phyloP scores from a whole-genome alignment of 2,329 filamentous ascomycete species.

The Fusarium transvaalense region DNA sequence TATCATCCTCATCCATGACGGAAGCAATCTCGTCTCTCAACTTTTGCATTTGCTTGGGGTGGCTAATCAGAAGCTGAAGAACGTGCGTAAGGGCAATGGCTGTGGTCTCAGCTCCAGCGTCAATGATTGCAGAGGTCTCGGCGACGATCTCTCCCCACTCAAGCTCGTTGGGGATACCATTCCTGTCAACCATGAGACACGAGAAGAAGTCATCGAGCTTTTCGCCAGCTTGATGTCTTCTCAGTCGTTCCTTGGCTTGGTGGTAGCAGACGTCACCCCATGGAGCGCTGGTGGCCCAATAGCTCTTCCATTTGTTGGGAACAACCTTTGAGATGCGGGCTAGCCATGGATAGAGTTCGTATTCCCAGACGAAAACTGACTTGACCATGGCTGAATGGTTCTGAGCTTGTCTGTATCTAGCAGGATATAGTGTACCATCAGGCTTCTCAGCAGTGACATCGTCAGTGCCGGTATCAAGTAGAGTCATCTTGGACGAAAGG shows the following conservation, averaged over 20 bases:
- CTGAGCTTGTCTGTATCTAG: conserved; percentile 62
- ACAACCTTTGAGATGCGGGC: conserved; percentile 62
- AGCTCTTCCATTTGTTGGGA: conserved; percentile 54
- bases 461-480: conserved; percentile 64
- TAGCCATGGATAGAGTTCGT: conserved; percentile 63
- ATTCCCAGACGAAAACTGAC: conserved; percentile 63
- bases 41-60: conserved; percentile 56
- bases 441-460: conserved; percentile 56
- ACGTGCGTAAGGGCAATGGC: conserved; percentile 63
- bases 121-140: conserved; percentile 66
- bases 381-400: conserved; percentile 64
- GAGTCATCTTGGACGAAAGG: conserved; percentile 62
- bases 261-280: conserved; percentile 57
- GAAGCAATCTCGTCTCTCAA: conserved; percentile 61
- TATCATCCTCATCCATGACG: conserved; percentile 57
- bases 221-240: conserved; percentile 57
- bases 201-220: conserved; percentile 71
- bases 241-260: conserved; percentile 51
- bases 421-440: conserved; percentile 60
- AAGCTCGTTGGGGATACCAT: conserved; percentile 54
- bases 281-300: conserved; percentile 49
- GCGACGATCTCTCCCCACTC: conserved; percentile 70
- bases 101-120: conserved; percentile 66
- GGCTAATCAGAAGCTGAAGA: conserved; percentile 63
- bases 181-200: conserved; percentile 63